Evolutionary conservation across 345 rosid species (phyloP).

Genomic region (Gossypium thurberi): DNA sequence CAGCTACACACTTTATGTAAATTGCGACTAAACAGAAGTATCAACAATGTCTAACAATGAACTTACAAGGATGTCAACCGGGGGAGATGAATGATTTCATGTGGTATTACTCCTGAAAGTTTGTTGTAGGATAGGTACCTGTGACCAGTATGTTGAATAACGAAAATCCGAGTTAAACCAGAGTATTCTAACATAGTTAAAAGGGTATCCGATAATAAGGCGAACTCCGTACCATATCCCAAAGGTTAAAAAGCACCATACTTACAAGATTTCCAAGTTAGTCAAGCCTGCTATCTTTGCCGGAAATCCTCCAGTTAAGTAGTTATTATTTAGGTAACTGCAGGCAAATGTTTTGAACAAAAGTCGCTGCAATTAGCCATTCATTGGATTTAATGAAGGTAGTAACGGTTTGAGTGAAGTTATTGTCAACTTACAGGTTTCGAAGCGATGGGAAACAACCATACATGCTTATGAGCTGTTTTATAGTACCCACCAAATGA

Average conservation of each 20-base stretch:
- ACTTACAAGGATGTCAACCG: constrained; percentile 61
- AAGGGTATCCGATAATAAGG: not conserved
- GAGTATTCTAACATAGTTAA: not conserved
- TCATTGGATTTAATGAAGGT: not conserved
- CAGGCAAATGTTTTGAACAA: constrained; percentile 10
- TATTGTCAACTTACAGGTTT: constrained; percentile 47
- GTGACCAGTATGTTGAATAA: constrained; percentile 7
- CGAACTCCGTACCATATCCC: not conserved
- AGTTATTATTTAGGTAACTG: constrained; percentile 69
- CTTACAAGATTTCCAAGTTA: constrained; percentile 74
- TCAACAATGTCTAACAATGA: not conserved
- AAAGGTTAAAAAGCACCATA: constrained; percentile 5
- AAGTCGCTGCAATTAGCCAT: not conserved
- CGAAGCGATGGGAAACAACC: constrained; percentile 73
- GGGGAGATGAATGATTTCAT: constrained; percentile 64
- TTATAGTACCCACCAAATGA: constrained; percentile 67
- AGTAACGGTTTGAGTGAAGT: not conserved
- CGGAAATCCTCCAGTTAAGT: constrained; percentile 69
- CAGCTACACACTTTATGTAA: not conserved
- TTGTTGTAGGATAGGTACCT: constrained; percentile 87
- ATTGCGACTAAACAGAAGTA: not conserved
- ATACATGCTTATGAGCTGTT: constrained; percentile 50
- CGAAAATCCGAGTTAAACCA: not conserved
- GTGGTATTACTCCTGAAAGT: constrained; percentile 73
- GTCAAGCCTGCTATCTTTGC: constrained; percentile 57